phyloP scores from a whole-genome alignment of 345 rosid genomes.

The Erysimum cheiranthoides region DNA sequence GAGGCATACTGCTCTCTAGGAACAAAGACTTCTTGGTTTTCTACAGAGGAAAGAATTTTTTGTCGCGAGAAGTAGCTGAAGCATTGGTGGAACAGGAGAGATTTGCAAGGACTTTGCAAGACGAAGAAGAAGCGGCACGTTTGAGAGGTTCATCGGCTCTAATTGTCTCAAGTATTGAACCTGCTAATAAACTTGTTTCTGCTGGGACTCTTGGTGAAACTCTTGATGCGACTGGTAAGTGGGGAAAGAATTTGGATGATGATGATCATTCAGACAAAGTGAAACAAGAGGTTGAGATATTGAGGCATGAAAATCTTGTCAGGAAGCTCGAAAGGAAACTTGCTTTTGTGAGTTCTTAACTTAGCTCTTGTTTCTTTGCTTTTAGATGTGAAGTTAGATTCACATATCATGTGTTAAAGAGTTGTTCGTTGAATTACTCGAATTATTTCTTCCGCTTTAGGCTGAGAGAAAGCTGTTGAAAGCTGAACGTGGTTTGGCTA shows the following conservation, averaged over 20 bases:
- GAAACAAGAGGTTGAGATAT: conserved; percentile 71
- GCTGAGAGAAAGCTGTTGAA: conserved; percentile 72
- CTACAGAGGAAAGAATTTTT: conserved; percentile 89
- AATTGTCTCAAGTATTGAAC: conserved; percentile 51
- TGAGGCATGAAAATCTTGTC: conserved; percentile 68
- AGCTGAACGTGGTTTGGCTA: conserved; percentile 73
- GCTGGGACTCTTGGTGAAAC: conserved; percentile 93
- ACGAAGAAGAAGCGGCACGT: conserved; percentile 92
- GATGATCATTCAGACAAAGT: conserved; percentile 57
- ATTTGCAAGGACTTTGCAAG: conserved; percentile 71
- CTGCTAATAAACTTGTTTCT: conserved; percentile 50
- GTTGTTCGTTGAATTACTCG: background rate
- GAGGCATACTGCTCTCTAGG: conserved; percentile 81
- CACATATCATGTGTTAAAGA: background rate
- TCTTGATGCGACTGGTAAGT: conserved; percentile 75
- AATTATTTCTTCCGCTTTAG: conserved; percentile 46
- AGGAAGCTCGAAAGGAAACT: conserved; percentile 82
- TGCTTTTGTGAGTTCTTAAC: conserved; percentile 63
- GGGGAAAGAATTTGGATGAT: conserved; percentile 82
- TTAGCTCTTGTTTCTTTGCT: conserved; percentile 15
- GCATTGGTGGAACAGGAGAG: conserved; percentile 79
- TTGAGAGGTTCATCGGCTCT: conserved; percentile 73
- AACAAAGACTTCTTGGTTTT: conserved; percentile 95
- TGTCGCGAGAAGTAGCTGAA: conserved; percentile 75
- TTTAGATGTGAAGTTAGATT: background rate